A percentile compares a stretch with the other conserved stretches of the same genome.
Conservation (phyloP, 129 eudicot genomes). For the Artemisia argyi region DNA sequence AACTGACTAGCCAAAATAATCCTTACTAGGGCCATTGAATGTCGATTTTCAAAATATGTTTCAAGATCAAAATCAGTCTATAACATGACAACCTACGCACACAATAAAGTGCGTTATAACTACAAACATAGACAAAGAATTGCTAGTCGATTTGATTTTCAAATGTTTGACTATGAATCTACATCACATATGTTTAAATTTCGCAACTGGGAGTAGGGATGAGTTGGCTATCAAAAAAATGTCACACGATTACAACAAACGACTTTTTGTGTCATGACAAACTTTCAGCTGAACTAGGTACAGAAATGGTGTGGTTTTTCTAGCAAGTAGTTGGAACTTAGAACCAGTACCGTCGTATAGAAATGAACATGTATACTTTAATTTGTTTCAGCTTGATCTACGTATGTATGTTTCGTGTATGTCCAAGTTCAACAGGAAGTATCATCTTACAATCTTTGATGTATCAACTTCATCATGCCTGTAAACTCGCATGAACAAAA, state of each 20-base stretch:
- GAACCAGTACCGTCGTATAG: no score
- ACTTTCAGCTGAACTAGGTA: constrained; percentile 5
- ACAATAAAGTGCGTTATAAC: constrained; percentile 7
- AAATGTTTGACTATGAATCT: constrained; percentile 17
- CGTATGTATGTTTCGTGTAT: constrained; percentile 27
- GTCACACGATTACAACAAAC: constrained; percentile 24
- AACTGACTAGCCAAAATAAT: no score
- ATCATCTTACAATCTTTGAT: constrained; percentile 26
- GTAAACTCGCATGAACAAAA: constrained; percentile 18
- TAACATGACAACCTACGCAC: constrained; percentile 14
- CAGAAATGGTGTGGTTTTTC: constrained; percentile 15
- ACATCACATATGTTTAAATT: constrained; percentile 29
- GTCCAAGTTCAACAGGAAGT: constrained; percentile 19
- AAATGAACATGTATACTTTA: constrained; percentile 21
- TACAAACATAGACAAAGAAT: background rate
- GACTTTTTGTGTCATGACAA: constrained; percentile 1
- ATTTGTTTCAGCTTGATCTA: constrained; percentile 27
- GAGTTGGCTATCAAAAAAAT: constrained; percentile 4
- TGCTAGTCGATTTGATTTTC: constrained; percentile 13
- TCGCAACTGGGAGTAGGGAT: constrained; percentile 7
- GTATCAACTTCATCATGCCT: constrained; percentile 21
- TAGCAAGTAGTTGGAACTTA: constrained; percentile 23
- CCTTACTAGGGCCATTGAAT: no score
- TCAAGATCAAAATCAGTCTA: constrained; percentile 9
- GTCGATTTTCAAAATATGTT: background rate